These are phyloP conservation scores for Trichoderma brevicompactum DNA, from an alignment of 2,329 filamentous ascomycete genomes.

Conservation along the genomic window DNA sequence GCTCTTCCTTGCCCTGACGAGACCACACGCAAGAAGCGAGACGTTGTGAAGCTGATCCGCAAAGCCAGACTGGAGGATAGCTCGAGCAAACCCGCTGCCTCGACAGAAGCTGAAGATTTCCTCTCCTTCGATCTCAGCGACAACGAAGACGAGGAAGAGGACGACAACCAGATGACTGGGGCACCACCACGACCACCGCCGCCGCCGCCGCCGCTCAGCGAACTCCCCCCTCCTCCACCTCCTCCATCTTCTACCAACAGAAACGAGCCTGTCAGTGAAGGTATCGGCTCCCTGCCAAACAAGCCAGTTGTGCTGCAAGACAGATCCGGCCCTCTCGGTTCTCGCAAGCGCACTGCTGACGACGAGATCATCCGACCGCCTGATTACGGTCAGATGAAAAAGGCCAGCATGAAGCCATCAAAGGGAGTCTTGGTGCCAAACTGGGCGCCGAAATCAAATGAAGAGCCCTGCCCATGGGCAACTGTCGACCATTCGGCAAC, in stretches of 20 bases:
- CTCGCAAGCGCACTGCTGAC: conserved; percentile 74
- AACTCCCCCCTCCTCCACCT: conserved; percentile 33
- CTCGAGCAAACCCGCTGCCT: conserved; percentile 52
- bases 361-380: conserved; percentile 69
- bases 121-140: conserved; percentile 79
- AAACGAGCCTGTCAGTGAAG: background rate
- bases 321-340: conserved; percentile 56
- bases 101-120: conserved; percentile 75
- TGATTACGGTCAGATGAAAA: conserved; percentile 57
- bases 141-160: conserved; percentile 38
- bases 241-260: conserved; percentile 28
- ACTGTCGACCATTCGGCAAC: conserved; percentile 58
- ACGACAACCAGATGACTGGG: conserved; percentile 33
- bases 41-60: conserved; percentile 88
- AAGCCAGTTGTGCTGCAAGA: conserved; percentile 36
- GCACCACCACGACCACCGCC: conserved; percentile 27
- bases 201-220: conserved; percentile 28
- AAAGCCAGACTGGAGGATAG: conserved; percentile 75
- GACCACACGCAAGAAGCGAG: conserved; percentile 72
- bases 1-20: conserved; percentile 81
- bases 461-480: conserved; percentile 67
- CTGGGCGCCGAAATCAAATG: conserved; percentile 54
- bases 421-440: conserved; percentile 55
- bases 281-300: conserved; percentile 21
- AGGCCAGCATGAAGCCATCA: conserved; percentile 52